phyloP scores from a whole-genome alignment of 2,329 filamentous ascomycete species.

The Pleomassaria siparia region DNA sequence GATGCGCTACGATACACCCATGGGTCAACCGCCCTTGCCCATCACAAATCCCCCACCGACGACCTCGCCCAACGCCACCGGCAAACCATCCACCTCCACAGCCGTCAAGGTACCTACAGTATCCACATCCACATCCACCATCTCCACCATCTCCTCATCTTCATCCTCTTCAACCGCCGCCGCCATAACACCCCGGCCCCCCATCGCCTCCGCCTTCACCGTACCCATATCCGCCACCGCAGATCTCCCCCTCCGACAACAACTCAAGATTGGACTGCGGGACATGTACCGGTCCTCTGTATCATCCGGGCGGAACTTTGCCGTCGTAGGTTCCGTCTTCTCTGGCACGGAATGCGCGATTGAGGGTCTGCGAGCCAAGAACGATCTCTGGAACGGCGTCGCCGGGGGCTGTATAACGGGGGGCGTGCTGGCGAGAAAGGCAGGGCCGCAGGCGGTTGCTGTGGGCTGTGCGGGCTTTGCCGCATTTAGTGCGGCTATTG shows the following conservation, averaged over 20 bases:
- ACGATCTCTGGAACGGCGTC: slow-evolving; percentile 86
- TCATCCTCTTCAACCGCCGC: slow-evolving; percentile 80
- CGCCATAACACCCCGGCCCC: slow-evolving; percentile 55
- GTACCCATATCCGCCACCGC: slow-evolving; percentile 59
- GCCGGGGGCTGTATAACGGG: slow-evolving; percentile 89
- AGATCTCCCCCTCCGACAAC: slow-evolving; percentile 76
- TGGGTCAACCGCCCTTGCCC: slow-evolving; percentile 51
- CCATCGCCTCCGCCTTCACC: slow-evolving; percentile 27
- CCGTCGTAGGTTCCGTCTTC: slow-evolving; percentile 88
- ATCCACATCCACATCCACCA: slow-evolving; percentile 53
- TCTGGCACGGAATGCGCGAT: slow-evolving; percentile 93
- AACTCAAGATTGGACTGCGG: slow-evolving; percentile 82
- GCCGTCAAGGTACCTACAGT: slow-evolving; percentile 7
- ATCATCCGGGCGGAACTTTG: slow-evolving; percentile 89
- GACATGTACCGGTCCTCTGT: slow-evolving; percentile 89
- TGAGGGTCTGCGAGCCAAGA: slow-evolving; percentile 88
- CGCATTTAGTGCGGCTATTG: slow-evolving; percentile 88
- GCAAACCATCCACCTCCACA: slow-evolving; percentile 5
- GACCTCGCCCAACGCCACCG: slow-evolving; percentile 47
- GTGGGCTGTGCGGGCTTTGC: slow-evolving; percentile 92
- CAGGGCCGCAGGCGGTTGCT: slow-evolving; percentile 83
- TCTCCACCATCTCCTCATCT: slow-evolving; percentile 61
- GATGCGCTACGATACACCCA: slow-evolving; percentile 98
- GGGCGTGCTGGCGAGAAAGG: slow-evolving; percentile 80
- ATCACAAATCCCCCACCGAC: slow-evolving; percentile 37